Conservation (phyloP, 306 rosid genomes). For the Alnus glutinosa region DNA sequence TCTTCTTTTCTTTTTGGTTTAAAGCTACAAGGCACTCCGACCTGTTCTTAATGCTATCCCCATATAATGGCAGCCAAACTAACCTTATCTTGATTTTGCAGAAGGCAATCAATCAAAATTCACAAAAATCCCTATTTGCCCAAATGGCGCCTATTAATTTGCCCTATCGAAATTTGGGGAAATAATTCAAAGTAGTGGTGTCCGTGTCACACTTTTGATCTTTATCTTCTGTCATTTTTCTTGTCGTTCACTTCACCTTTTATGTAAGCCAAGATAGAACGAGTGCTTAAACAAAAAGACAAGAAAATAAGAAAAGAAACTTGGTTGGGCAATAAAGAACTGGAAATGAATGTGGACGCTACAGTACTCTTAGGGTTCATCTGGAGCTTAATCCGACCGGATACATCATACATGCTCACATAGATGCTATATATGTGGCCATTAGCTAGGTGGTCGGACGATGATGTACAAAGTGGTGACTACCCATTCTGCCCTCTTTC, state of each 20-base stretch:
- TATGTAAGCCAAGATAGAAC: too few species aligned
- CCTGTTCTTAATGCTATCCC: neutral
- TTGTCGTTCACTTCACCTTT: neutral
- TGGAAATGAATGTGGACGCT: constrained; percentile 22
- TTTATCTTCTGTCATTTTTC: neutral
- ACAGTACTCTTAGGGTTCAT: constrained; percentile 4
- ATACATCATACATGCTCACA: neutral
- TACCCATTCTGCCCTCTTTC: too few species aligned
- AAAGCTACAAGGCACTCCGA: neutral
- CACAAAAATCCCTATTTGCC: neutral
- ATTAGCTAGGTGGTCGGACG: too few species aligned
- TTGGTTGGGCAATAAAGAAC: neutral
- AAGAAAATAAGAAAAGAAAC: neutral
- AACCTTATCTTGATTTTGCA: neutral
- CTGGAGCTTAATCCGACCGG: constrained; percentile 18
- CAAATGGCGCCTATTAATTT: neutral
- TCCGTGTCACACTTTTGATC: neutral
- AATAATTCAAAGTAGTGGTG: neutral
- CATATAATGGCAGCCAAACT: neutral
- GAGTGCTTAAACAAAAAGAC: neutral
- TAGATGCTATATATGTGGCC: too few species aligned
- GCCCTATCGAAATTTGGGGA: neutral
- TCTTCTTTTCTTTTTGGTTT: neutral
- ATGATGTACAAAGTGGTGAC: too few species aligned
- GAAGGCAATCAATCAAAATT: neutral